A percentile compares a stretch with the other conserved stretches of the same genome.
Evolutionary conservation across 208 protist species (phyloP).

Genomic region (Leishmania turanica): DNA sequence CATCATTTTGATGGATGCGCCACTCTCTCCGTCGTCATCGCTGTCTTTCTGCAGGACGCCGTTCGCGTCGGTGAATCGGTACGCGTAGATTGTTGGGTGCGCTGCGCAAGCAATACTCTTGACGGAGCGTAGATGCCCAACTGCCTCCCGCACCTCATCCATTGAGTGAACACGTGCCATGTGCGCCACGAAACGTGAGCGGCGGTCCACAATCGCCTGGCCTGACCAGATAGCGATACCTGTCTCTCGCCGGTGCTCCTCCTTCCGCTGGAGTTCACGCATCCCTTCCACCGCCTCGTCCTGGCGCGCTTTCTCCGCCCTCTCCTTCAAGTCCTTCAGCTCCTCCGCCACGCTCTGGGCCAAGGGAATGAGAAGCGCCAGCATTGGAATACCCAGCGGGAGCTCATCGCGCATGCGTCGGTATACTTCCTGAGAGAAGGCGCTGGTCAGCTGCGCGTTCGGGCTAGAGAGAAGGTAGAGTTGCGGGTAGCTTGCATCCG

Average conservation of each 20-base stretch:
- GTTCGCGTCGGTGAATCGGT: conserved; percentile 80
- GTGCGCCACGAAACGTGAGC: conserved; percentile 89
- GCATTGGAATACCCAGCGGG: conserved; percentile 57
- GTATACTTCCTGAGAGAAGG: conserved; percentile 44
- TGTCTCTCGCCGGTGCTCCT: conserved; percentile 27
- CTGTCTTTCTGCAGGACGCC: conserved; percentile 78
- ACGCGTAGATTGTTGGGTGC: conserved; percentile 94
- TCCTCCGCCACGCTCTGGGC: conserved; percentile 67
- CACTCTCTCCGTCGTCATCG: conserved; percentile 96
- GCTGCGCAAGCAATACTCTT: conserved; percentile 77
- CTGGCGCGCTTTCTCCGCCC: conserved; percentile 18
- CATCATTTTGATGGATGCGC: conserved; percentile 79
- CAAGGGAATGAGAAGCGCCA: conserved; percentile 57
- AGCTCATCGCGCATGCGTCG: conserved; percentile 60
- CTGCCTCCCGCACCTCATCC: conserved; percentile 54
- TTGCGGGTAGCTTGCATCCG: conserved; percentile 53
- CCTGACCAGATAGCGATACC: conserved; percentile 52
- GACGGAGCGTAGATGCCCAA: conserved; percentile 53
- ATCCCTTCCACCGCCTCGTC: conserved; percentile 33
- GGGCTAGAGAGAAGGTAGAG: conserved; percentile 57
- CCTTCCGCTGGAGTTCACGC: conserved; percentile 15
- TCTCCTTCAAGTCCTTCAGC: conserved; percentile 38
- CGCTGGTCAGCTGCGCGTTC: conserved; percentile 51
- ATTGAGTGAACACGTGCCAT: conserved; percentile 68
- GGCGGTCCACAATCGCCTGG: conserved; percentile 72